Conservation (phyloP, 441 rosid genomes). For the Arabidopsis lyrata region DNA sequence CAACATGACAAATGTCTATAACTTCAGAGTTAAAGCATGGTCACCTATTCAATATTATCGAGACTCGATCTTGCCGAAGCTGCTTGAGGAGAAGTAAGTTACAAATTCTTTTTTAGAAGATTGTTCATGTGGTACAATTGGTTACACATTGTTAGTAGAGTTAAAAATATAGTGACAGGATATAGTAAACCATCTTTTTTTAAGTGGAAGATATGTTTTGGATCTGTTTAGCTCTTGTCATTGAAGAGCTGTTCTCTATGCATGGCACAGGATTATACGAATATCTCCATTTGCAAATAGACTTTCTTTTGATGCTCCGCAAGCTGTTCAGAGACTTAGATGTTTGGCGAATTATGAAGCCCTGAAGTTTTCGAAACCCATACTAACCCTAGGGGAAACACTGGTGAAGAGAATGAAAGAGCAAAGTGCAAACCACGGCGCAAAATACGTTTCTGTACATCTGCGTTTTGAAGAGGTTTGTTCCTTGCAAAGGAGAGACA, state of each 20-base stretch:
- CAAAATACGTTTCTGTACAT: slow-evolving; percentile 93
- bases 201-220: not conserved
- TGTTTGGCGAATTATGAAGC: slow-evolving; percentile 98
- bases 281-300: slow-evolving; percentile 99
- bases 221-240: slow-evolving; percentile 24
- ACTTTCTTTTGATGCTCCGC: slow-evolving; percentile 96
- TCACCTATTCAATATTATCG: slow-evolving; percentile 84
- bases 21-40: slow-evolving; percentile 99
- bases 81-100: slow-evolving; percentile 97
- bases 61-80: slow-evolving; percentile 90
- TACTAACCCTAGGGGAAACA: slow-evolving; percentile 77
- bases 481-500: slow-evolving; percentile 37
- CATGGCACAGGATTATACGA: slow-evolving; percentile 82
- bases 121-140: slow-evolving; percentile 20
- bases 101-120: slow-evolving; percentile 16
- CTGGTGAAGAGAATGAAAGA: slow-evolving; percentile 95
- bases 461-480: slow-evolving; percentile 99
- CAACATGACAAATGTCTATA: slow-evolving; percentile 92
- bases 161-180: not conserved
- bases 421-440: slow-evolving; percentile 75
- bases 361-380: slow-evolving; percentile 78
- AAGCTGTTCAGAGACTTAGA: slow-evolving; percentile 89
- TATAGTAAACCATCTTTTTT: not conserved
- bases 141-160: not conserved
- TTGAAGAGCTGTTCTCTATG: slow-evolving; percentile 37